Conservation (phyloP, 2,329 filamentous ascomycete species). For the Exophiala bonariae region DNA sequence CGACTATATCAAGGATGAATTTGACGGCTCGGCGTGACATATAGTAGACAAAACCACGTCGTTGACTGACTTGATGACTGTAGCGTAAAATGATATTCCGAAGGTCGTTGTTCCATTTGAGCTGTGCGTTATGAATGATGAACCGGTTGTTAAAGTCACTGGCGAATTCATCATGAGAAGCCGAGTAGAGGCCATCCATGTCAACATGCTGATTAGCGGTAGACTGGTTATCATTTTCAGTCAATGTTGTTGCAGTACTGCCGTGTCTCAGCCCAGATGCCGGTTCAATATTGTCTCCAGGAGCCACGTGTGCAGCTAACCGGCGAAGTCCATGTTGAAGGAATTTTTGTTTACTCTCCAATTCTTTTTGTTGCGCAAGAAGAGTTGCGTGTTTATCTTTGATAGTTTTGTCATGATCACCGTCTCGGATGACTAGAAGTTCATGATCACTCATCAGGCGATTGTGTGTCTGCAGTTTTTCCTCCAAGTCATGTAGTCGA, state of each 20-base stretch:
- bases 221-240: constrained; percentile 49
- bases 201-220: constrained; percentile 48
- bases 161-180: constrained; percentile 75
- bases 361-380: constrained; percentile 56
- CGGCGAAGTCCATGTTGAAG: constrained; percentile 59
- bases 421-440: constrained; percentile 57
- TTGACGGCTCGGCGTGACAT: constrained; percentile 94
- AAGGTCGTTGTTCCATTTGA: constrained; percentile 97
- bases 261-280: constrained; percentile 26
- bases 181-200: constrained; percentile 61
- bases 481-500: constrained; percentile 73
- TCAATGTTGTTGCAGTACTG: constrained; percentile 24
- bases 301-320: constrained; percentile 49
- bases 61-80: constrained; percentile 94
- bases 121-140: constrained; percentile 93
- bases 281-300: constrained; percentile 45
- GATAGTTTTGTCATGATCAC: constrained; percentile 48
- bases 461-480: constrained; percentile 75
- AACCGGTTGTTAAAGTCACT: constrained; percentile 98
- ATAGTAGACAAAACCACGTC: constrained; percentile 96
- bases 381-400: constrained; percentile 51
- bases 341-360: constrained; percentile 60
- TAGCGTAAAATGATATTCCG: constrained; percentile 96
- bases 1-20: constrained; percentile 95
- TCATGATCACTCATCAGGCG: constrained; percentile 74